Conservation (phyloP, 2,329 filamentous ascomycete genomes). For the Fusarium sororula region DNA sequence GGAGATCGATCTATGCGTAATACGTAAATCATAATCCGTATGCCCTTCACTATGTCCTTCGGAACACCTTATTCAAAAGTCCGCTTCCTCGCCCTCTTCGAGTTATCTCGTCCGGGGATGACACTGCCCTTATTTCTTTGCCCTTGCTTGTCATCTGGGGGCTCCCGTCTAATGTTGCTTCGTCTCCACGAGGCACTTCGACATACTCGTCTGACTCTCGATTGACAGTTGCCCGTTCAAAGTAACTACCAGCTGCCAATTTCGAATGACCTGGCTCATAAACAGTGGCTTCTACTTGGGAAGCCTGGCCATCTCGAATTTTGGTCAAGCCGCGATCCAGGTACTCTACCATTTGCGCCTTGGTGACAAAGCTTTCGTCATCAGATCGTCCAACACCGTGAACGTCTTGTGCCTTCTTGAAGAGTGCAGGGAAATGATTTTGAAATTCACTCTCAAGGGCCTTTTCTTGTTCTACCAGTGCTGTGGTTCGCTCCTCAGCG, state of each 20-base stretch:
- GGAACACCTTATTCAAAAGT: slow-evolving; percentile 50
- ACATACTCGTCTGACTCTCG: slow-evolving; percentile 49
- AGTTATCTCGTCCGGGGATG: slow-evolving; percentile 31
- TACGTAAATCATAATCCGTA: slow-evolving; percentile 6
- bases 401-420: slow-evolving; percentile 54
- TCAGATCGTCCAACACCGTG: slow-evolving; percentile 45
- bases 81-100: slow-evolving; percentile 44
- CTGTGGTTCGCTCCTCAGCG: slow-evolving; percentile 52
- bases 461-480: slow-evolving; percentile 56
- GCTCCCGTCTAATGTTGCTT: slow-evolving; percentile 26
- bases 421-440: slow-evolving; percentile 55
- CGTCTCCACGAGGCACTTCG: slow-evolving; percentile 45
- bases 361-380: slow-evolving; percentile 52
- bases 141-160: slow-evolving; percentile 29
- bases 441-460: slow-evolving; percentile 61
- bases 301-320: slow-evolving; percentile 47
- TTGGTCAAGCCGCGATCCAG: slow-evolving; percentile 58
- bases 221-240: slow-evolving; percentile 38
- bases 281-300: slow-evolving; percentile 22
- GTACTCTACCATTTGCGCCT: slow-evolving; percentile 59
- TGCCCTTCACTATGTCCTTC: slow-evolving; percentile 35
- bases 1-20: neutral
- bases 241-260: slow-evolving; percentile 42
- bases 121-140: slow-evolving; percentile 30
- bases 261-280: slow-evolving; percentile 46